A percentile compares a stretch with the other conserved stretches of the same genome.
These are phyloP conservation scores for Serendipita sp. DNA, from an alignment of 768 basidiomycete species.

Conservation along the genomic window DNA sequence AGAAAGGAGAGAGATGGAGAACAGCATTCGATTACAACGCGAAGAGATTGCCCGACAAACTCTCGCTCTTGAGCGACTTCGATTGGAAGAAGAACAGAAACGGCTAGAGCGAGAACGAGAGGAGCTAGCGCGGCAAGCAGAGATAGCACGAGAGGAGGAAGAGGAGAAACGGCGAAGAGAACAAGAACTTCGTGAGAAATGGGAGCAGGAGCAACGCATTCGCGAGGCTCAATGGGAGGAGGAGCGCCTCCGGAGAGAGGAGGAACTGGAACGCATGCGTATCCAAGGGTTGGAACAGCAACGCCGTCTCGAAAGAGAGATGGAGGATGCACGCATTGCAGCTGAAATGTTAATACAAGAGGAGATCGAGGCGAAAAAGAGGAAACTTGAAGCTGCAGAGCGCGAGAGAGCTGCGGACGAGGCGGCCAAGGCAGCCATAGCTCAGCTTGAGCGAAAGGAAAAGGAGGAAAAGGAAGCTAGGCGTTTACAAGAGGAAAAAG, in stretches of 20 bases:
- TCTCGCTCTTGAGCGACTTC: not conserved
- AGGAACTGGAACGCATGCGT: not conserved
- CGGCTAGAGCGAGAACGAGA: not conserved
- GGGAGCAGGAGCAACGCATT: not conserved
- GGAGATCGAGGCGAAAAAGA: constrained; percentile 6
- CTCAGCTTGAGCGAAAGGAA: not conserved
- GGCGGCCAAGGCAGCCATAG: not conserved
- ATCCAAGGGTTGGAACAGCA: not conserved
- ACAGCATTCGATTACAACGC: not conserved
- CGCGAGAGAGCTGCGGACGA: not conserved
- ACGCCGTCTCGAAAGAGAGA: not conserved
- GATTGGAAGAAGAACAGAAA: not conserved
- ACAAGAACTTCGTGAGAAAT: not conserved
- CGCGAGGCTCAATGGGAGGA: not conserved
- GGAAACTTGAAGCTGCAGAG: not conserved
- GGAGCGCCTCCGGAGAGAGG: not conserved
- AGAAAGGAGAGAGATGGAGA: not conserved
- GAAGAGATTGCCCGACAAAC: not conserved
- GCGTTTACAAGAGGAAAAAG: not conserved
- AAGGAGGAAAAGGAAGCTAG: not conserved
- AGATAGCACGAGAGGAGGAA: not conserved
- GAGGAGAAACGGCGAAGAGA: not conserved
- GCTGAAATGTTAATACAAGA: not conserved
- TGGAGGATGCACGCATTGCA: not conserved
- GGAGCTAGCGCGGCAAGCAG: not conserved